Conservation (phyloP, 2,329 filamentous ascomycete genomes). For the Fusarium sp. region DNA sequence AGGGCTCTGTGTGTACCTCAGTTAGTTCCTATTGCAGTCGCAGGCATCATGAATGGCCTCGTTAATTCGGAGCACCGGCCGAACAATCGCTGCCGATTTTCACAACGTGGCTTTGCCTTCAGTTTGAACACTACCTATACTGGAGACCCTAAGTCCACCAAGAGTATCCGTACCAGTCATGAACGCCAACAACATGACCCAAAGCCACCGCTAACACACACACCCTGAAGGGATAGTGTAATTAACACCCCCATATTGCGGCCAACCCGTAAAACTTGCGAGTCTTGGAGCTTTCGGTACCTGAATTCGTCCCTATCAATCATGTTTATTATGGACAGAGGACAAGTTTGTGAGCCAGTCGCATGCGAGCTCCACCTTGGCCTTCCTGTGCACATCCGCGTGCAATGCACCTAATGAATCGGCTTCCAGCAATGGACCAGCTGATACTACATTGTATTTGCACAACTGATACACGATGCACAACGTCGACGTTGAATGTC, state of each 20-base stretch:
- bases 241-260: constrained; percentile 5
- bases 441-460: constrained; percentile 8
- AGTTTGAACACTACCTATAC: neutral
- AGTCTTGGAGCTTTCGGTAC: constrained; percentile 19
- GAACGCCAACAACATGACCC: constrained; percentile 7
- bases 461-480: constrained; percentile 24
- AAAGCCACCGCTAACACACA: constrained; percentile 10
- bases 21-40: constrained; percentile 5
- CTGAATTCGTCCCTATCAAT: constrained; percentile 6
- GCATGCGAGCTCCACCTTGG: constrained; percentile 6
- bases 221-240: constrained; percentile 22
- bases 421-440: neutral
- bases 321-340: neutral
- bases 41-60: constrained; percentile 8
- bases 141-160: constrained; percentile 22
- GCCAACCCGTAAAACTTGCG: constrained; percentile 19
- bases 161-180: constrained; percentile 15
- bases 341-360: neutral
- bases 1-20: constrained; percentile 2
- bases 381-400: constrained; percentile 10
- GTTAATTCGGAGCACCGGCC: constrained; percentile 26
- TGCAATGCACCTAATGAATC: constrained; percentile 11
- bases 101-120: constrained; percentile 17
- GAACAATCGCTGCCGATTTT: constrained; percentile 13
- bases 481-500: constrained; percentile 11